phyloP scores from a whole-genome alignment of 148 eudicot genomes.

The Diospyros kaki region DNA sequence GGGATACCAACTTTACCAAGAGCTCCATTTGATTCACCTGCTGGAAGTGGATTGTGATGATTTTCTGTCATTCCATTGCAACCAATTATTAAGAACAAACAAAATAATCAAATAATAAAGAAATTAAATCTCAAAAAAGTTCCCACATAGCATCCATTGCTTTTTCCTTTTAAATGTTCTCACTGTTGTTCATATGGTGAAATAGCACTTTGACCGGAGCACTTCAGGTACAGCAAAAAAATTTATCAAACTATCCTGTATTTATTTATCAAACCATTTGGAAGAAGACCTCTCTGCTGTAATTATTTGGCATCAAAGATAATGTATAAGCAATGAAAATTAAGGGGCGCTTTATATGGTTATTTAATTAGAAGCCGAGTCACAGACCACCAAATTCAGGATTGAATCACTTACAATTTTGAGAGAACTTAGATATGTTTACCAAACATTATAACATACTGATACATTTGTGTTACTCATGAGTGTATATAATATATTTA shows the following conservation, averaged over 20 bases:
- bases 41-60: slow-evolving; percentile 22
- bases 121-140: not conserved
- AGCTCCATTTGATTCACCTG: slow-evolving; percentile 23
- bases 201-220: too few species aligned
- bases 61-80: slow-evolving; percentile 43
- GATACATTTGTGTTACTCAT: too few species aligned
- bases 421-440: too few species aligned
- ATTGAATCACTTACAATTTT: too few species aligned
- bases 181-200: too few species aligned
- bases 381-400: too few species aligned
- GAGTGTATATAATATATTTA: too few species aligned
- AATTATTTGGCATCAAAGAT: not conserved
- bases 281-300: too few species aligned
- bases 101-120: not conserved
- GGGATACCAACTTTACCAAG: slow-evolving; percentile 41
- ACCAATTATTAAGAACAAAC: slow-evolving; percentile 13
- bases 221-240: too few species aligned
- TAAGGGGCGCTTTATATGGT: not conserved
- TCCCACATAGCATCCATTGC: not conserved
- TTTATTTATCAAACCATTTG: too few species aligned
- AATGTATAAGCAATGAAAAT: not conserved
- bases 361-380: too few species aligned
- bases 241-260: not conserved
- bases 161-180: not conserved
- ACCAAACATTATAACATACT: too few species aligned